A percentile compares a stretch with the other conserved stretches of the same genome.
These are phyloP conservation scores for Populus ilicifolia DNA, from an alignment of 345 rosid genomes.

Conservation along the genomic window DNA sequence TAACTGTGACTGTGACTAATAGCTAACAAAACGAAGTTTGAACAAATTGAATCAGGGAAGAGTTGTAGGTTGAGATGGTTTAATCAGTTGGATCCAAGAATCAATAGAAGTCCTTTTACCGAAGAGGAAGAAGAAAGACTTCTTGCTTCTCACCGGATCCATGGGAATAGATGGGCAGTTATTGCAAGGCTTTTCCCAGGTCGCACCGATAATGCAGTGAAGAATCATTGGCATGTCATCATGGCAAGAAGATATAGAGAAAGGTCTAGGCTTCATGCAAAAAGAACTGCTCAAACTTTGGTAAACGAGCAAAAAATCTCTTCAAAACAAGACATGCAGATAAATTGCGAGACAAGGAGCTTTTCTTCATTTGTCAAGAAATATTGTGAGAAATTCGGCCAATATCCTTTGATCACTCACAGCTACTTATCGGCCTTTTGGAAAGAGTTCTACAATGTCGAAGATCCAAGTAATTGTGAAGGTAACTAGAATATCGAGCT, in stretches of 20 bases:
- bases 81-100: conserved; percentile 88
- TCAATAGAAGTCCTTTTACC: conserved; percentile 78
- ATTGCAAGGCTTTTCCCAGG: conserved; percentile 87
- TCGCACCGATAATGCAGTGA: conserved; percentile 90
- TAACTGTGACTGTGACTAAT: background rate
- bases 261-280: conserved; percentile 24
- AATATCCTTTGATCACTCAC: background rate
- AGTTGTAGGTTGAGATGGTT: conserved; percentile 98
- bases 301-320: background rate
- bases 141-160: conserved; percentile 67
- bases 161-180: conserved; percentile 88
- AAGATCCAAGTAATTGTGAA: background rate
- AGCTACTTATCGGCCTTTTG: background rate
- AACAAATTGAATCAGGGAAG: conserved; percentile 49
- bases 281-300: conserved; percentile 12
- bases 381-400: conserved; percentile 9
- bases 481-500: conserved; percentile 3
- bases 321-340: background rate
- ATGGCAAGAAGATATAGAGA: conserved; percentile 75
- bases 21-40: conserved; percentile 1
- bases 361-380: conserved; percentile 4
- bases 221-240: conserved; percentile 96
- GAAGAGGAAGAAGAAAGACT: conserved; percentile 92
- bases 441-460: background rate
- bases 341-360: background rate